Percentiles rank a stretch among this genome's conserved stretches.
Conservation (phyloP, 805 yeast genomes). For the Metschnikowia matae region DNA sequence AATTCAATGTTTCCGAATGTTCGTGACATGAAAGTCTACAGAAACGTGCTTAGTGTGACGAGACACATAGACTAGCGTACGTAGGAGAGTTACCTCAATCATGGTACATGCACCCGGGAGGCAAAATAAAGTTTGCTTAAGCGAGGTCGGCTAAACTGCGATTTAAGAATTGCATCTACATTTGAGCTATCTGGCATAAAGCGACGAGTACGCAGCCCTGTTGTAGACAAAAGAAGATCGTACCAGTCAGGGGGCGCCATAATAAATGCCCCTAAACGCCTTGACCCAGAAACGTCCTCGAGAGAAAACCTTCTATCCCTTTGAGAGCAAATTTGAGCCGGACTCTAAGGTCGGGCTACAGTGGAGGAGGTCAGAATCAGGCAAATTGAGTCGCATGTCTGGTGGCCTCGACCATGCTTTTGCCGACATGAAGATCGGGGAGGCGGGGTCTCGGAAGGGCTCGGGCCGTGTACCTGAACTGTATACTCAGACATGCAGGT, state of each 20-base stretch:
- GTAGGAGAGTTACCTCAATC: neutral
- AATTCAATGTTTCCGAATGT: neutral
- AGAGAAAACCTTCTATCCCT: neutral
- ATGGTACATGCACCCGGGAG: neutral
- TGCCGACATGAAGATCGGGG: neutral
- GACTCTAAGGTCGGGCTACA: neutral
- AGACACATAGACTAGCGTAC: neutral
- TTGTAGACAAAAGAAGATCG: neutral
- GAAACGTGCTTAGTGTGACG: neutral
- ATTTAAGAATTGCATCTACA: neutral
- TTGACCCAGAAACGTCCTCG: neutral
- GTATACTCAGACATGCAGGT: neutral
- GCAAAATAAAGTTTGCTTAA: neutral
- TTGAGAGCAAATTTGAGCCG: neutral
- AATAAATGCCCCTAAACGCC: no score
- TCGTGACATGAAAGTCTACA: neutral
- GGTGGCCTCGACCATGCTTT: neutral
- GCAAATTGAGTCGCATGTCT: neutral
- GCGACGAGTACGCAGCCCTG: neutral
- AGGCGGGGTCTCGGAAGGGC: neutral
- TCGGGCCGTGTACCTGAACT: slow-evolving; percentile 1
- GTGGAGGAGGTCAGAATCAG: neutral
- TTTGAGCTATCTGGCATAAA: neutral
- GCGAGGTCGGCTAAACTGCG: slow-evolving; percentile 2
- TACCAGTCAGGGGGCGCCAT: no score